A percentile compares a stretch with the other conserved stretches of the same genome.
These are phyloP conservation scores for Ganoderma resinaceum DNA, from an alignment of 1,284 basidiomycete species.

Conservation along the genomic window DNA sequence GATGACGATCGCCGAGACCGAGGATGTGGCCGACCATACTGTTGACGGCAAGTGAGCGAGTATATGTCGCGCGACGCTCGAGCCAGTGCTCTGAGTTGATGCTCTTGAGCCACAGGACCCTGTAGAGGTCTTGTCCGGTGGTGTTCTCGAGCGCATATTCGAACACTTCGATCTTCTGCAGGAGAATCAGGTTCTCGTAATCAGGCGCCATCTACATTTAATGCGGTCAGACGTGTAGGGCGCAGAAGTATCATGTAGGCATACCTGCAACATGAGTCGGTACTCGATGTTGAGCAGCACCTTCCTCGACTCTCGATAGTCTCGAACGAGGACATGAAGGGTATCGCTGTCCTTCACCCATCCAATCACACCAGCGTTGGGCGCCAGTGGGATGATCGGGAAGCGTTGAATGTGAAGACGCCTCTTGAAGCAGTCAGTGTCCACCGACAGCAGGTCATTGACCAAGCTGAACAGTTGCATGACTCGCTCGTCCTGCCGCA, in stretches of 20 bases:
- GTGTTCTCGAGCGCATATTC: constrained; percentile 99
- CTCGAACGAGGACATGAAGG: constrained; percentile 96
- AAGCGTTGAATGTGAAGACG: constrained; percentile 95
- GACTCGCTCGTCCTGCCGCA: constrained; percentile 98
- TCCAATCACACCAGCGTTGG: constrained; percentile 94
- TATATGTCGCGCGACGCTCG: constrained; percentile 96
- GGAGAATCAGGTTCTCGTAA: constrained; percentile 92
- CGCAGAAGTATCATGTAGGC: neutral
- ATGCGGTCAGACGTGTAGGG: neutral
- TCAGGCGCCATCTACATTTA: constrained; percentile 94
- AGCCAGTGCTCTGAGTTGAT: constrained; percentile 97
- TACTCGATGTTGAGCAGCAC: constrained; percentile 99
- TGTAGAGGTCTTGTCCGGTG: constrained; percentile 98
- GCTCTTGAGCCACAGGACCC: constrained; percentile 97
- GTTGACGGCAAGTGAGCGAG: constrained; percentile 93
- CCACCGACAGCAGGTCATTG: constrained; percentile 93
- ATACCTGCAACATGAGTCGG: constrained; percentile 93
- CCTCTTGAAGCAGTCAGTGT: constrained; percentile 96
- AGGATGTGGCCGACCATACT: constrained; percentile 98
- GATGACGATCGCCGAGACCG: constrained; percentile 98
- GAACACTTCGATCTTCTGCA: constrained; percentile 99
- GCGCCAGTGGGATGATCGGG: constrained; percentile 95
- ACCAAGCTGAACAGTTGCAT: constrained; percentile 99
- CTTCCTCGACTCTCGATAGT: constrained; percentile 94
- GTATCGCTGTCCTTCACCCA: constrained; percentile 99